A percentile compares a stretch with the other conserved stretches of the same genome.
These are phyloP conservation scores for Apiotrichum montevideense DNA, from an alignment of 1,284 basidiomycete genomes.

Conservation along the genomic window DNA sequence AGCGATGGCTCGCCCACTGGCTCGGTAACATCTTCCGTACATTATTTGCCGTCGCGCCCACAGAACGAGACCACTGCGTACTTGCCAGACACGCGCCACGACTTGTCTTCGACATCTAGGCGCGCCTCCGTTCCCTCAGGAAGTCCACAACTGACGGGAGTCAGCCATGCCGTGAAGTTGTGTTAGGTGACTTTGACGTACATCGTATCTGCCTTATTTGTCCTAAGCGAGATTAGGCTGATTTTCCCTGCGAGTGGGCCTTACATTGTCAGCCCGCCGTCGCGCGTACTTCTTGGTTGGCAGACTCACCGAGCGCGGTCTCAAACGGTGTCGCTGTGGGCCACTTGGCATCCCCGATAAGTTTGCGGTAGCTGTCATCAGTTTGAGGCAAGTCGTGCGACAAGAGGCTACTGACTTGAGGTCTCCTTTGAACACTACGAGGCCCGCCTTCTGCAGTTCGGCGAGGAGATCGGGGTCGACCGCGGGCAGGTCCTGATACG, in stretches of 20 bases:
- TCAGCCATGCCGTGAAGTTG: background rate
- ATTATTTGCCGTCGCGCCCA: too few relatives aligned
- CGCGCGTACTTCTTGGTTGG: too few relatives aligned
- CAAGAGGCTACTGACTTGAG: slow-evolving; percentile 59
- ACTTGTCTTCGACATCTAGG: slow-evolving; percentile 28
- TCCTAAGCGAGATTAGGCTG: slow-evolving; percentile 76
- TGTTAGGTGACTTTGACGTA: slow-evolving; percentile 18
- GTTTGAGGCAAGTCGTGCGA: background rate
- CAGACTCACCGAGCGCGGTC: slow-evolving; percentile 61
- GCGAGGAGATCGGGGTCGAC: slow-evolving; percentile 58
- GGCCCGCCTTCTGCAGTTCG: slow-evolving; percentile 58
- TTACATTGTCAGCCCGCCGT: slow-evolving; percentile 30
- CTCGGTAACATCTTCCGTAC: too few relatives aligned
- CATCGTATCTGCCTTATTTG: slow-evolving; percentile 93
- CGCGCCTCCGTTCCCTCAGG: slow-evolving; percentile 34
- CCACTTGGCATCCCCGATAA: slow-evolving; percentile 87
- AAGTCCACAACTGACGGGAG: slow-evolving; percentile 33
- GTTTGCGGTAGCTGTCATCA: slow-evolving; percentile 60
- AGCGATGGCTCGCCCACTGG: too few relatives aligned
- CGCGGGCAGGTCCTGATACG: slow-evolving; percentile 72
- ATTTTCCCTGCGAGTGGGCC: slow-evolving; percentile 74
- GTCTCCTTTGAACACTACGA: slow-evolving; percentile 96
- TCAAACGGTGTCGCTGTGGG: slow-evolving; percentile 72
- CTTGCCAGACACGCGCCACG: slow-evolving; percentile 45
- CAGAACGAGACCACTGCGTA: slow-evolving; percentile 43